Conservation (phyloP, 1,284 basidiomycete genomes). For the Uromyces viciae-fabae region DNA sequence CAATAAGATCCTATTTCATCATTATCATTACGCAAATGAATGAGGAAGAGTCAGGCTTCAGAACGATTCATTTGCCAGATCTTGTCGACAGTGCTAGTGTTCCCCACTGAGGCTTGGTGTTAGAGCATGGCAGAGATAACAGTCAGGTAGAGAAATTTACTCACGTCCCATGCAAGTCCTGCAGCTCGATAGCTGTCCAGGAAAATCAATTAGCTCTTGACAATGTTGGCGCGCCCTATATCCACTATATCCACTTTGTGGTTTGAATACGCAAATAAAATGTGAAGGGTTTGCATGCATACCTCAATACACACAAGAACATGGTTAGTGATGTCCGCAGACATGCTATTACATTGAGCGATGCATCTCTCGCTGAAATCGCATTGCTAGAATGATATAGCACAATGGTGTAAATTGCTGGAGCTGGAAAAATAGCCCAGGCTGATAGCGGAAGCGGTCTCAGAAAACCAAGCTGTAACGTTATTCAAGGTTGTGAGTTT, state of each 20-base stretch:
- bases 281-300: conserved; percentile 9
- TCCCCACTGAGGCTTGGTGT: background rate
- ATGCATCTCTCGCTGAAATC: background rate
- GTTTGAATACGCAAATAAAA: background rate
- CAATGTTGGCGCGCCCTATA: conserved; percentile 13
- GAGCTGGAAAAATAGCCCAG: conserved; percentile 40
- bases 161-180: conserved; percentile 42
- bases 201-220: background rate
- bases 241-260: background rate
- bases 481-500: too few relatives aligned
- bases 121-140: background rate
- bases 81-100: background rate
- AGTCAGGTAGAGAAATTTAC: background rate
- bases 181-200: conserved; percentile 29
- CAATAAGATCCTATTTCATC: conserved; percentile 22
- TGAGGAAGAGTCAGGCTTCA: background rate
- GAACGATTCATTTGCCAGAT: background rate
- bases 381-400: conserved; percentile 28
- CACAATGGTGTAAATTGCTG: conserved; percentile 29
- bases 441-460: conserved; percentile 3
- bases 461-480: too few relatives aligned
- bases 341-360: conserved; percentile 23
- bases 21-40: too few relatives aligned
- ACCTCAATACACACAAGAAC: conserved; percentile 38
- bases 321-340: conserved; percentile 5